These are phyloP conservation scores for Exserohilum rostratum DNA, from an alignment of 2,329 filamentous ascomycete genomes.

Conservation along the genomic window DNA sequence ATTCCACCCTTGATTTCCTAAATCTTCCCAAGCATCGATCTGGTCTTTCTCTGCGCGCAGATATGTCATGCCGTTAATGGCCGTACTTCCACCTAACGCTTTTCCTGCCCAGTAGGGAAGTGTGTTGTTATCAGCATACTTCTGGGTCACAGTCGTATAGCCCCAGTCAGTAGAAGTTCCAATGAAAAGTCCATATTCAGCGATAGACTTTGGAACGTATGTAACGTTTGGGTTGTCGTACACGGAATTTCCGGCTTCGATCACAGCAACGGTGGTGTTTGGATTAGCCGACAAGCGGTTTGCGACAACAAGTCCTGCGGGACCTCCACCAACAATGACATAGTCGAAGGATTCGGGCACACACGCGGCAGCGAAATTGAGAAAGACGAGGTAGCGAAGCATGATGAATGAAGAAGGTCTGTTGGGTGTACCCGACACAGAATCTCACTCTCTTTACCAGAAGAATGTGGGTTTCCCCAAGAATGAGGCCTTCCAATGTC, in stretches of 20 bases:
- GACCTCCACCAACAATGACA: conserved; percentile 43
- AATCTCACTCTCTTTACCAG: neutral
- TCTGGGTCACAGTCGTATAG: conserved; percentile 49
- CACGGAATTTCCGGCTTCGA: conserved; percentile 44
- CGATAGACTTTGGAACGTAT: conserved; percentile 20
- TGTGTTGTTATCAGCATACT: conserved; percentile 36
- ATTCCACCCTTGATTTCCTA: conserved; percentile 44
- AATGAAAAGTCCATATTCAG: conserved; percentile 31
- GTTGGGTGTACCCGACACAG: neutral
- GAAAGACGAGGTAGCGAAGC: neutral
- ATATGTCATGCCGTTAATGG: conserved; percentile 53
- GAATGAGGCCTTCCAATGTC: neutral
- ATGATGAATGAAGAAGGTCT: neutral
- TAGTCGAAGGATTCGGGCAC: conserved; percentile 35
- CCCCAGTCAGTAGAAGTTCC: conserved; percentile 49
- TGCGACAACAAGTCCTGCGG: conserved; percentile 42
- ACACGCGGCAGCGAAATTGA: conserved; percentile 11
- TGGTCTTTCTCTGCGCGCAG: conserved; percentile 41
- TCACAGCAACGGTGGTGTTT: conserved; percentile 32
- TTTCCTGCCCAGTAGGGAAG: conserved; percentile 50
- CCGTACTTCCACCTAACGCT: conserved; percentile 51
- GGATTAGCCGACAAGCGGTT: conserved; percentile 35
- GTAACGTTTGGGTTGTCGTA: conserved; percentile 42
- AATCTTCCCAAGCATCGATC: conserved; percentile 41
- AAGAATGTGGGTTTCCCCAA: neutral